A percentile compares a stretch with the other conserved stretches of the same genome.
These are phyloP conservation scores for Sordaria brevicollis DNA, from an alignment of 495 filamentous ascomycete species.

Conservation along the genomic window DNA sequence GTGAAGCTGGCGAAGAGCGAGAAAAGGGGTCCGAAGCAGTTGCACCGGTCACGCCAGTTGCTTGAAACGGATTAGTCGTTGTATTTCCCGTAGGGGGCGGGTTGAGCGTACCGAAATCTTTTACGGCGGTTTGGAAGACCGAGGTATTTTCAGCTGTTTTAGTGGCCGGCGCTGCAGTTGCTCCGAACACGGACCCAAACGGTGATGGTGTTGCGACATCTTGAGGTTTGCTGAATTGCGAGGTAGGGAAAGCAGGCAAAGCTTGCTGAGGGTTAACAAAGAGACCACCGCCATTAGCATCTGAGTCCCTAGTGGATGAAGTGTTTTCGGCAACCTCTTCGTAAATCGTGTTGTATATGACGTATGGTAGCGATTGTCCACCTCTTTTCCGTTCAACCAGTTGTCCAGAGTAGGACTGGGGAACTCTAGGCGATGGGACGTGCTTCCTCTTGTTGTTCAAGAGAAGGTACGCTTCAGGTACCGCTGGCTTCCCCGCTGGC, in stretches of 20 bases:
- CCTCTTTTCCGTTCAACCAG: constrained; percentile 41
- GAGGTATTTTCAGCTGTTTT: background rate
- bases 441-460: constrained; percentile 21
- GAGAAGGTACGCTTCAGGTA: constrained; percentile 42
- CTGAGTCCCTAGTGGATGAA: background rate
- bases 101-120: background rate
- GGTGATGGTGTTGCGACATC: background rate
- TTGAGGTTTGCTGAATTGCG: background rate
- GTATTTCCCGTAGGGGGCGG: background rate
- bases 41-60: background rate
- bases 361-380: constrained; percentile 26
- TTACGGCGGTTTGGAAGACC: background rate
- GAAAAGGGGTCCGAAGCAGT: background rate
- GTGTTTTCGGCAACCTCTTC: constrained; percentile 12
- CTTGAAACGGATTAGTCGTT: background rate
- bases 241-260: background rate
- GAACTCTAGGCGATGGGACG: constrained; percentile 27
- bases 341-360: constrained; percentile 37
- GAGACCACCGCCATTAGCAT: constrained; percentile 8
- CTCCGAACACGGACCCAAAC: background rate
- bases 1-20: background rate
- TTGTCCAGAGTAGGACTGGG: constrained; percentile 31
- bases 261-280: constrained; percentile 18
- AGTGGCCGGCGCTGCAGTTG: background rate
- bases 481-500: constrained; percentile 22